Base-by-base conservation (phyloP, 2,329 filamentous ascomycete species). In the Beauveria varroae region DNA sequence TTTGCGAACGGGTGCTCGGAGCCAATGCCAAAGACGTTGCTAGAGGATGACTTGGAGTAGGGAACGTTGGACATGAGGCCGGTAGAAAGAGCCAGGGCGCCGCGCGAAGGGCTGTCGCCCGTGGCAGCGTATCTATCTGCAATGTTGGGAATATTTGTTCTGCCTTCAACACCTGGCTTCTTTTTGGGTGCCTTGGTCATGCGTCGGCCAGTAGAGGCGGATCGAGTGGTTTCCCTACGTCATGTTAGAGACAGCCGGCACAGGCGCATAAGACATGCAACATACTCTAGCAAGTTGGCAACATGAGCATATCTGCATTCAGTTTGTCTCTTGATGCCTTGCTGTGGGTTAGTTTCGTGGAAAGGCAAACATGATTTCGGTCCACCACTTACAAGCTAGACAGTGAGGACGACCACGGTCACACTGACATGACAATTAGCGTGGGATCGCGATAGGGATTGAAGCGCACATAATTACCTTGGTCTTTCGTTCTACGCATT, bases 401-500 rank as follows among this genome's bases (percentile, higher is more conserved):
- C 85, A 88, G 72, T 86, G 81, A 55, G 89, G 90, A 67, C 89
- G 78, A 44, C 83, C 87, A 69, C 89, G 81, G 72, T 93, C 89
- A 71, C 89, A 93, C 86, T 93, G 68, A 43, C 49, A 14, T 46
- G 20, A 30, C 37, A 22, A 22, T 59, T 24, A 57, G 44, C 44
- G 3, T 66, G 18, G 16, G 3, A 10, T 34, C 10, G 18, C 9
- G 1, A 3, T 28, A 4, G 6, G 26, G 3, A 44, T 28, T 20
- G 40, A 26, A 22, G 30, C 40, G 6, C n/a, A n/a, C 5, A 14
- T 8, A 24, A 8, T n/a, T 71, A 88, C 88, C 80, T 91, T 93
- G 26, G 89, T 93, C 76, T 93, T 93, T 66, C 89, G 80, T 74
- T 91, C 88, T 24, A 93, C 90, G 69, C 90, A 93, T 71, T 91